A percentile compares a stretch with the other conserved stretches of the same genome.
phyloP scores from a whole-genome alignment of 768 basidiomycete genomes.

The Suillus hirtellus region DNA sequence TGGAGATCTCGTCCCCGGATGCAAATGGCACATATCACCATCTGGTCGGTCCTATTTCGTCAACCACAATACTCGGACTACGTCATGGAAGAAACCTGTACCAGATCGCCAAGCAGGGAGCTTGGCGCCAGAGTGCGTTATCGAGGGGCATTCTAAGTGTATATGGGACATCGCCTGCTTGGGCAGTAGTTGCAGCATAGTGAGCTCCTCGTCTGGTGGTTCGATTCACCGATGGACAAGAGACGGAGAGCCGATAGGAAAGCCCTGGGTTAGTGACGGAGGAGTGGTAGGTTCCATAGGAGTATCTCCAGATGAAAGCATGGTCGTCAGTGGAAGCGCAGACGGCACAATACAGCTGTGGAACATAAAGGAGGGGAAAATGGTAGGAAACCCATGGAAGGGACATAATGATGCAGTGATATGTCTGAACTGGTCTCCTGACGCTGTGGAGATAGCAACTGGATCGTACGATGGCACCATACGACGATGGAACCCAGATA shows the following conservation, averaged over 20 bases:
- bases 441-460: slow-evolving; percentile 11
- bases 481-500: slow-evolving; percentile 1
- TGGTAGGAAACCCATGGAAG: slow-evolving; percentile 6
- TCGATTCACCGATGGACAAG: not conserved
- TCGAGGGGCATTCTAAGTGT: not conserved
- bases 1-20: not conserved
- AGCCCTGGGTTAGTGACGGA: slow-evolving; percentile 1
- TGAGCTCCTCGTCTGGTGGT: not conserved
- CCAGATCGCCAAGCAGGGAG: not conserved
- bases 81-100: not conserved
- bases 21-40: not conserved
- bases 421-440: slow-evolving; percentile 21
- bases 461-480: slow-evolving; percentile 4
- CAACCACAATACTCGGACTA: not conserved
- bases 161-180: slow-evolving; percentile 1
- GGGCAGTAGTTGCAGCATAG: not conserved
- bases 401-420: slow-evolving; percentile 20
- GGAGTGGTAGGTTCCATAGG: slow-evolving; percentile 1
- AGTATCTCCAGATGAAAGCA: slow-evolving; percentile 17
- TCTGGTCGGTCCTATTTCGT: not conserved
- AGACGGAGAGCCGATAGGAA: not conserved
- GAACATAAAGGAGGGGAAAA: slow-evolving; percentile 6
- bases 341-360: slow-evolving; percentile 12
- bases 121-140: not conserved
- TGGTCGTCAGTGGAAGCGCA: slow-evolving; percentile 15